Evolutionary conservation across 305 asterid species (phyloP), one percentile per base, ranked within the genome.

Genomic region (Fraxinus xanthoxyloides): DNA sequence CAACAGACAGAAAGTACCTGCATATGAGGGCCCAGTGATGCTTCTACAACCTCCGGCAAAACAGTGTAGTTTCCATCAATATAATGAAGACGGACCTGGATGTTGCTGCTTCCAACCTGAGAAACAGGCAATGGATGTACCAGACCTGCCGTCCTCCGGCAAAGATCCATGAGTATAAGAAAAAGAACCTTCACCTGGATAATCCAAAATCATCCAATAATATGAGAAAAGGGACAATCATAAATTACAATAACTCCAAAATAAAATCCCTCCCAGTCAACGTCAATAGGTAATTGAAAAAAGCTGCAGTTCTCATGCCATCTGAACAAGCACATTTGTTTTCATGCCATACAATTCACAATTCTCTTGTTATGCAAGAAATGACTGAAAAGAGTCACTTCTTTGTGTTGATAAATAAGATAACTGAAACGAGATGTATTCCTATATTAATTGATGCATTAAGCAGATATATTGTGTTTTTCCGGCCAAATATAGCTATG

Each of bases 1-100:
- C 74, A 80, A 69, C 77, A 36, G 61, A 77, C 21, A 56, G 40
- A 82, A 19, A 79, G 72, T 86, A 96, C 99, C 97, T 94, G 99
- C 99, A 97, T 97, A 87, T 97, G 99, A 79, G 98, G 99, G 78
- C 98, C 97, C 82, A 97, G 97, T 56, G 98, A 97, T 81, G 98
- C 99, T 89, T 97, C 99, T 9, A 97, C 99, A 75, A 97, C 99
- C 93, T 97, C 99, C 0, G 98, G 98, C 63, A 91, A 81, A 82
- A 97, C 98, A 67, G 97, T 94, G 83, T 94, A 94, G 92, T 94
- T 96, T 83, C 99, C 99, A 83, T 96, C 97, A 26, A 93, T 94
- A 83, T 93, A 90, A 80, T 96, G 99, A 85, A 96, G 99, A 79
- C 99, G 97, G 80, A 96, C 95, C 88, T 91, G 95, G 84, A 96